Conservation (phyloP, 2,329 filamentous ascomycete species). For the Sporothrix protearum region DNA sequence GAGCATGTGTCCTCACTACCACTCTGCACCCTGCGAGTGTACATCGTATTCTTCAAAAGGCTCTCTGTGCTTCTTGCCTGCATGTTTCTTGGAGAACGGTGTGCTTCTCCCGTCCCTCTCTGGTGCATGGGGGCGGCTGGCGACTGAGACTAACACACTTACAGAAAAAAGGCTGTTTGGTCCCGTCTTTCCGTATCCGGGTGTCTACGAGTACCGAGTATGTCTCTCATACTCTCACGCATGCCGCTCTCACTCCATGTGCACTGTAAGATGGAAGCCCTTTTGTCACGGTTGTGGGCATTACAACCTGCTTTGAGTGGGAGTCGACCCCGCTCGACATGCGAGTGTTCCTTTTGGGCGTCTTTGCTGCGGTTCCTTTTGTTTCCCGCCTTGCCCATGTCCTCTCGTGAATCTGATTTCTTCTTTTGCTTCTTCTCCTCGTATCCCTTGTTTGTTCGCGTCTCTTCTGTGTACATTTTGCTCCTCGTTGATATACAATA, state of each 20-base stretch:
- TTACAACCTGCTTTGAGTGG: neutral
- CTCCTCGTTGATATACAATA: neutral
- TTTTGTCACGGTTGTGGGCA: neutral
- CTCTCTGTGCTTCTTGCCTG: slow-evolving; percentile 12
- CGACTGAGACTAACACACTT: neutral
- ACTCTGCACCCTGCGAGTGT: slow-evolving; percentile 18
- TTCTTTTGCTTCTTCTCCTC: neutral
- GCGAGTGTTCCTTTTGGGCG: neutral
- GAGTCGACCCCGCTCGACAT: neutral
- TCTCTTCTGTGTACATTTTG: neutral
- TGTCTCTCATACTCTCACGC: neutral
- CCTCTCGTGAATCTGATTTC: neutral
- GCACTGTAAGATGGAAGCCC: neutral
- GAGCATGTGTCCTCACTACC: slow-evolving; percentile 18
- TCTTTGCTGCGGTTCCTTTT: neutral
- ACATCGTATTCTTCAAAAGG: neutral
- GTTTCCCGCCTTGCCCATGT: neutral
- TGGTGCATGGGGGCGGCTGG: slow-evolving; percentile 1
- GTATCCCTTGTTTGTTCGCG: neutral
- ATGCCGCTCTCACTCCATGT: neutral
- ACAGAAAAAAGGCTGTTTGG: neutral
- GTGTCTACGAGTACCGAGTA: neutral
- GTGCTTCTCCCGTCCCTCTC: slow-evolving; percentile 15
- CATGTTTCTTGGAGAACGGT: slow-evolving; percentile 10
- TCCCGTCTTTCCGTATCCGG: neutral